Evolutionary conservation across 176 grass and related monocot genomes (phyloP).

Genomic region (Rhipidocladum racemiflorum): DNA sequence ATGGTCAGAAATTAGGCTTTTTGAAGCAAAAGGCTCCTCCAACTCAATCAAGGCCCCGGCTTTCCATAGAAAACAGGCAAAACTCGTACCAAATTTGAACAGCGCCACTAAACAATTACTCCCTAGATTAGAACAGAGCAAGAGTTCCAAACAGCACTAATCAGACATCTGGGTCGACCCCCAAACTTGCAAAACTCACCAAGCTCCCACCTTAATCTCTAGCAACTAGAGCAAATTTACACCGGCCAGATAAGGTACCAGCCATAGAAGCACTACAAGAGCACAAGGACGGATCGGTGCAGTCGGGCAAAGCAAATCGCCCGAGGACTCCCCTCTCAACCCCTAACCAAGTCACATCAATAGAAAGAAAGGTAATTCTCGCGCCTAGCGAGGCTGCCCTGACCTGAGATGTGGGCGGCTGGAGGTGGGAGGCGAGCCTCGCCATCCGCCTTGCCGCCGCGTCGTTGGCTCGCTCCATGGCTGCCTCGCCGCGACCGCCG

Average conservation of each 20-base stretch:
- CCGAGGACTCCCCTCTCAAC: background rate
- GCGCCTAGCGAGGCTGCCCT: background rate
- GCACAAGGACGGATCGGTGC: background rate
- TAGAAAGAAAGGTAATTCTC: background rate
- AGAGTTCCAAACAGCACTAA: background rate
- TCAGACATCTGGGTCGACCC: background rate
- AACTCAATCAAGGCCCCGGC: background rate
- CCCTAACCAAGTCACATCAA: background rate
- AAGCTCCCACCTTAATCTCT: background rate
- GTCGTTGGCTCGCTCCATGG: slow-evolving; percentile 34
- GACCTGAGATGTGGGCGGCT: slow-evolving; percentile 47
- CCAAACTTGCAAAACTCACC: background rate
- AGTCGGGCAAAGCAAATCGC: background rate
- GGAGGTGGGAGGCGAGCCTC: slow-evolving; percentile 57
- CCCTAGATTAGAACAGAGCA: background rate
- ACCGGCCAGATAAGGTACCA: background rate
- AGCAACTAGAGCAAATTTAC: background rate
- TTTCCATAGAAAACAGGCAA: background rate
- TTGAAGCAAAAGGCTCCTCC: background rate
- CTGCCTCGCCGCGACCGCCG: background rate
- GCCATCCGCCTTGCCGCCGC: slow-evolving; percentile 55
- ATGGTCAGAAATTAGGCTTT: background rate
- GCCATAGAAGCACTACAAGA: background rate
- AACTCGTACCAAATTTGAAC: background rate
- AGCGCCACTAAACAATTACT: background rate